Evolutionary conservation across 179 eudicot genomes (phyloP), one percentile per base, ranked within the genome.

Genomic region (Beta lomatogona): DNA sequence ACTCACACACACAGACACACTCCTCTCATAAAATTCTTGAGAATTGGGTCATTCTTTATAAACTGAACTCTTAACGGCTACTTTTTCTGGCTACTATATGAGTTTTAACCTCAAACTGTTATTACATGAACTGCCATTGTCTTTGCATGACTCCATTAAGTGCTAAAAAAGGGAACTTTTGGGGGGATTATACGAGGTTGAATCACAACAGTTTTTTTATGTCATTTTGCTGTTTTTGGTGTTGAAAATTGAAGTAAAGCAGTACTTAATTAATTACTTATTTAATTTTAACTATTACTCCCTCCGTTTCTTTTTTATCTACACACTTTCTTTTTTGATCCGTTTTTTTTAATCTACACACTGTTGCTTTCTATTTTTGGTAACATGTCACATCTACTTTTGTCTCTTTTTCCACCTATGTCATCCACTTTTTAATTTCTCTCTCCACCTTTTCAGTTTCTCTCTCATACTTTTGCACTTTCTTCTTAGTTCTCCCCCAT

Each of bases 101-200:
- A 53, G 31, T n/a, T 48, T 15, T 71, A 57, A 71, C 16, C 48
- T 36, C 46, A 36, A 36, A 36, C 41, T 5, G 14, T 12, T 52
- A 72, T 73, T 73, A 73, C 46, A 25, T 9, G 28, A 15, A 55
- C 8, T 74, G 15, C 13, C 50, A 74, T 28, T 18, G 77, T 31
- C 1, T 16, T 31, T 57, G 28, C 77, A 75, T 72, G 60, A 50
- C 8, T 18, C 57, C 76, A 36, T 25, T 53, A 73, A 53, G 76
- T 13, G 36, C 61, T 25, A 31, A 19, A 57, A 52, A 75, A 57
- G 21, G 45, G 45, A 16, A 75, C 25, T 57, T 75, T 75, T 73
- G 77, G 46, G 65, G 60, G 76, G 60, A 53, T 52, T 25, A 72
- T 72, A 72, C 76, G 77, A 75, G 77, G 77, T 55, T 57, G 77